Evolutionary conservation across 2,329 filamentous ascomycete genomes (phyloP), one percentile per base, ranked within the genome.

Genomic region (Fusarium metavorans): DNA sequence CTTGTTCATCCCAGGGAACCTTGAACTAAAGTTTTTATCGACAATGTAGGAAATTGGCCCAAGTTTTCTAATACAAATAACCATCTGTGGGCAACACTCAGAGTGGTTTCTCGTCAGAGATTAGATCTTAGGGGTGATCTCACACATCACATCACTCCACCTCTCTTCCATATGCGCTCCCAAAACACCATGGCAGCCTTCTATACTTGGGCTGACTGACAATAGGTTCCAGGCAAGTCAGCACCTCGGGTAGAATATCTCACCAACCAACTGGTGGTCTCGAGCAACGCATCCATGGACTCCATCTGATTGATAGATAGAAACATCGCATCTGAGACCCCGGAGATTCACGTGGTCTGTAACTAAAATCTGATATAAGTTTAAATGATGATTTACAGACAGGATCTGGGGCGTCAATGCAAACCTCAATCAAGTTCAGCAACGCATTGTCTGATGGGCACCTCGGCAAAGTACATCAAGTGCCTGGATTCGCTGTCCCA

Each of bases 191-290:
- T n/a, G n/a, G 9, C n/a, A 41, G 5, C 4, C 37, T 10, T 41
- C 8, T 5, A n/a, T 41, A 5, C 37, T 3, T 10, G 2, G 2
- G 4, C 4, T 41, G 0, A n/a, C 18, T 6, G 18, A 11, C 9
- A 6, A n/a, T 41, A 41, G 2, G 18, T 41, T 11, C 1, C 16
- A 4, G n/a, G 6, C 4, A 11, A 3, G n/a, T 10, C 9, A 11
- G 9, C 18, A 11, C 18, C n/a, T 1, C 18, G 5, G 6, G 37
- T n/a, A n/a, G 18, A 41, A 41, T 41, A 41, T 9, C 37, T n/a
- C 9, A 10, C 35, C 14, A 8, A 37, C 35, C 16, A 39, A 10
- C 10, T 39, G 4, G n/a, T 39, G 18, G 37, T 39, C 37, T 39
- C 18, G 18, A n/a, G 37, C 37, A 39, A 8, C 18, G 18, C 37